Evolutionary conservation across 2,329 filamentous ascomycete species (phyloP), one percentile per base, ranked within the genome.

Genomic region (Arthrobotrys iridis): DNA sequence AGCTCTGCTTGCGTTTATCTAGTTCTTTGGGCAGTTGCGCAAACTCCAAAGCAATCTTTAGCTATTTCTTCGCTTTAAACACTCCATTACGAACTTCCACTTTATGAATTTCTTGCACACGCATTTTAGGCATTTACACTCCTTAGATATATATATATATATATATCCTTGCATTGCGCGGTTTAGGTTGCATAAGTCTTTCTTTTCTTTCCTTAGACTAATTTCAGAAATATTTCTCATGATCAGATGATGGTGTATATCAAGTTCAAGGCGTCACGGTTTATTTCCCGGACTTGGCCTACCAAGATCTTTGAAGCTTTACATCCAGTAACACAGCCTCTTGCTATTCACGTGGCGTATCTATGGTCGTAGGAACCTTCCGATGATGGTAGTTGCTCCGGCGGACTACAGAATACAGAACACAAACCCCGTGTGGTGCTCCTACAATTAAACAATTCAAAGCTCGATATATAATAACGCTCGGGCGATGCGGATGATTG

Each of bases 81-180:
- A 28, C 15, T 20, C 8, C 20, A 37, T 37, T 30, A n/a, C 26
- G 22, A 30, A 43, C 24, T 60, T 45, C 24, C 11, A 33, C 41
- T 40, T 20, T 28, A 46, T 45, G n/a, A n/a, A 22, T 45, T 45
- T 3, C 18, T 35, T 24, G 28, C 22, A 60, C 50, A 35, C 28
- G 46, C 26, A 24, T 55, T 55, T 62, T 26, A 18, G 40, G 41
- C 50, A 55, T 55, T 55, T 45, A 71, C 66, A 40, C 46, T 59
- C 59, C 22, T 60, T 67, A 62, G 46, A 67, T 45, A 70, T 63
- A 55, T 55, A 37, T n/a, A 52, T 67, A 62, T 37, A 67, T 45
- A 70, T 63, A 55, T 55, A 37, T n/a, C 55, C 55, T 37, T 62
- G 50, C 60, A 64, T 73, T 65, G 68, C 68, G 60, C 41, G 66